Base-by-base conservation (phyloP, 2,329 filamentous ascomycete species). In the Hymenoscyphus fructigenus region DNA sequence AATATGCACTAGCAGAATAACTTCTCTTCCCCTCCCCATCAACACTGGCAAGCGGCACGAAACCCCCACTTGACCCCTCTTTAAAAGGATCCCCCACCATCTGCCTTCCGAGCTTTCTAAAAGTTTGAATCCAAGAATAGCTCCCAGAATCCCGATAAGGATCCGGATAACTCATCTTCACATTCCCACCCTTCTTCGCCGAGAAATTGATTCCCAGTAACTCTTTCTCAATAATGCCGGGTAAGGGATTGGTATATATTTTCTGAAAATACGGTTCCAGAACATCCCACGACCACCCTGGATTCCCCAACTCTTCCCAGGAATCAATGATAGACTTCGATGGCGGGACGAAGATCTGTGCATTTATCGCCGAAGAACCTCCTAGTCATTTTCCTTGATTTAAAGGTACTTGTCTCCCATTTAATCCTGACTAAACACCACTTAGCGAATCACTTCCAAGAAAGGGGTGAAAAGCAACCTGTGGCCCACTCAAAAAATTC, bases 211-310 rank as follows among this genome's bases (percentile, higher is more conserved):
- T 56, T 15, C 53, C 53, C 12, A 56, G 23, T 28, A 15, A 28
- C 23, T 56, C 53, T 56, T 56, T 56, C n/a, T n/a, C 10, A 9
- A 20, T 10, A 32, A 26, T n/a, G 3, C 29, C 53, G 20, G 14
- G 3, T 3, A 12, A 28, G 23, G 53, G 53, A 7, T 28, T 9
- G 5, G 36, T 38, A 7, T 59, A 44, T 10, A 76, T 76, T 26
- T 79, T 79, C 20, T 73, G 74, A 63, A 80, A 75, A 62, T 80
- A 81, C 1, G 76, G 78, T 0, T 75, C 69, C 26, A 81, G 67
- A 14, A 68, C 69, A 15, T 77, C 69, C 69, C 75, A 78, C 15
- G 70, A 72, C 79, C 78, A 81, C 66, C 73, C 72, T 28, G 65
- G 44, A 59, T 77, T 76, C 20, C 74, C 74, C 41, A 78, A 56